Evolutionary conservation across 495 filamentous ascomycete genomes (phyloP), one percentile per base, ranked within the genome.

Genomic region (Thozetella sp.): DNA sequence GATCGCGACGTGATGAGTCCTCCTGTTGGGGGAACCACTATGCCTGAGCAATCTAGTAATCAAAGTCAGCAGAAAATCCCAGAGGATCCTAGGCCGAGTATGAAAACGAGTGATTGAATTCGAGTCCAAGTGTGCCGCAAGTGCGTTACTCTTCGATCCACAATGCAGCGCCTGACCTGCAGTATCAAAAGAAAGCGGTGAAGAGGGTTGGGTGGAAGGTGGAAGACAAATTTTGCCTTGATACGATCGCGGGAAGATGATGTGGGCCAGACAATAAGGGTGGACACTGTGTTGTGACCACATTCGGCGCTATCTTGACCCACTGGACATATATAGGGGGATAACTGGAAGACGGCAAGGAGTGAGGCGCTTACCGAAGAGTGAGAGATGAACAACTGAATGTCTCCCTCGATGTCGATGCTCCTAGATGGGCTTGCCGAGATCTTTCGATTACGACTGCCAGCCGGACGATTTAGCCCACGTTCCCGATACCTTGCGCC

Each of bases 341-440:
- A 52, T 52, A 24, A 22, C 54, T 34, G 19, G 54, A 25, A 40
- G 55, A 51, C 48, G 56, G 25, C 34, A 55, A 34, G 24, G 54
- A 51, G 58, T 54, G 53, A 52, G 59, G 57, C 60, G 72, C 90
- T 87, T 90, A 92, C 90, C 87, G 43, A 80, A 83, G 73, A 80
- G 80, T 80, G 86, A 90, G 93, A 97, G 93, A 97, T 91, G 83
- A 91, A 96, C 93, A 97, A 97, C 67, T 88, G 76, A 97, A 97
- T 97, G 93, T 92, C 88, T 97, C 93, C 91, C 93, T 92, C 88
- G 78, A 74, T 72, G 72, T 72, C 52, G 59, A 68, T 63, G 66
- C 54, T 59, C 40, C 51, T 62, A 67, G 65, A 57, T 68, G 61
- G 64, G 63, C 57, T 62, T 54, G 57, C 61, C 61, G 56, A 64